Percentiles rank a stretch among this genome's conserved stretches.
Evolutionary conservation across 495 filamentous ascomycete genomes (phyloP).

Genomic region (Xylaria flabelliformis): DNA sequence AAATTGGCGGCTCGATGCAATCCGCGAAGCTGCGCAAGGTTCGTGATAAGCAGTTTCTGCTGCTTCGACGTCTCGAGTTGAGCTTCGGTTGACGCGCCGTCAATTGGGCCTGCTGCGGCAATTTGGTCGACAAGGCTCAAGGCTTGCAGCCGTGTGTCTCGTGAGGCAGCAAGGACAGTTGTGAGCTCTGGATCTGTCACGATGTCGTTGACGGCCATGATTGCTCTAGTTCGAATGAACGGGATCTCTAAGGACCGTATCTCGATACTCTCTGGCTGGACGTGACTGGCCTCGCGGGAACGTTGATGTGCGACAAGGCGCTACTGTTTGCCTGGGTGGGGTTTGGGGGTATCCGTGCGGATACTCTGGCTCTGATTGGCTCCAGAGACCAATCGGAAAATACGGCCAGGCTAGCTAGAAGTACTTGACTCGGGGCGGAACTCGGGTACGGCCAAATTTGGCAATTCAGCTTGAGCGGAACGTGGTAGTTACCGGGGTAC

Average conservation of each 20-base stretch:
- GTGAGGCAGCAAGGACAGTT: slow-evolving; percentile 73
- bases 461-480: not conserved
- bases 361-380: not conserved
- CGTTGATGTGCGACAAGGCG: not conserved
- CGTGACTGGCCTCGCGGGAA: not conserved
- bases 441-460: not conserved
- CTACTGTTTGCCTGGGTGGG: not conserved
- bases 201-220: slow-evolving; percentile 60
- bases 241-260: not conserved
- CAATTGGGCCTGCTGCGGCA: slow-evolving; percentile 41
- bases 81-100: slow-evolving; percentile 53
- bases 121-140: slow-evolving; percentile 68
- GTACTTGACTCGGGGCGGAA: not conserved
- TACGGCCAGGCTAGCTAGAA: not conserved
- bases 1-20: slow-evolving; percentile 82
- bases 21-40: slow-evolving; percentile 81
- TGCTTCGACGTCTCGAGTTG: slow-evolving; percentile 72
- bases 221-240: not conserved
- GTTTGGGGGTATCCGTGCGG: not conserved
- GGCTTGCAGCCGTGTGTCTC: slow-evolving; percentile 74
- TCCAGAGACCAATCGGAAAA: not conserved
- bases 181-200: slow-evolving; percentile 73
- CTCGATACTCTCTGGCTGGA: not conserved
- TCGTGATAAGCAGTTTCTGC: slow-evolving; percentile 79
- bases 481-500: no score